Conservation (phyloP, 331 rosid species). For the Stylosanthes scabra region DNA sequence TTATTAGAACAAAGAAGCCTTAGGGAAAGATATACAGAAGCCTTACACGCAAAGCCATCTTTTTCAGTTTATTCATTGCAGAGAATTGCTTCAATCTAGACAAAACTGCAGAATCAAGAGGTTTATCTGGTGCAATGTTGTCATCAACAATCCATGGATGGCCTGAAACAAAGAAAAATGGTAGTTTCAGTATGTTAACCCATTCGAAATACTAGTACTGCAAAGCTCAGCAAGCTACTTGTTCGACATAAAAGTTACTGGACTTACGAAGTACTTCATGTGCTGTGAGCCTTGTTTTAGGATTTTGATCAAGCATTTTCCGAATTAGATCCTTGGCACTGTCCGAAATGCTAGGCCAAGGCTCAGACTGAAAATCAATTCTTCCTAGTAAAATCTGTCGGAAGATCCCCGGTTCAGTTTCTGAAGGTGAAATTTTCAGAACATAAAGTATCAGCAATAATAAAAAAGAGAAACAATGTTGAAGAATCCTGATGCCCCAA, state of each 20-base stretch:
- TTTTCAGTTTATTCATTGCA: constrained; percentile 70
- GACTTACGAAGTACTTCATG: constrained; percentile 62
- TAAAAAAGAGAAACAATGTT: constrained; percentile 1
- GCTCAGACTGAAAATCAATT: constrained; percentile 60
- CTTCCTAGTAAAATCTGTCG: constrained; percentile 53
- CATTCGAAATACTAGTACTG: constrained; percentile 8
- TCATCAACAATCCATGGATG: constrained; percentile 70
- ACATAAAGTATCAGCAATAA: constrained; percentile 9
- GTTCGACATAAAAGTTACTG: constrained; percentile 10
- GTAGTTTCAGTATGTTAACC: constrained; percentile 19
- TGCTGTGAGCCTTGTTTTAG: constrained; percentile 58
- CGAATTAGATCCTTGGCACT: constrained; percentile 64
- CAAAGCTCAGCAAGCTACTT: constrained; percentile 7
- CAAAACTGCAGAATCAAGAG: constrained; percentile 67
- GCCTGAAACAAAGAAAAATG: constrained; percentile 47
- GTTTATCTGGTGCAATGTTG: constrained; percentile 62
- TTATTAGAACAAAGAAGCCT: constrained; percentile 16
- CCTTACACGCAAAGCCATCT: constrained; percentile 70
- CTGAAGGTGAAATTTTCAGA: constrained; percentile 44
- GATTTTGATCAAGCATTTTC: constrained; percentile 64
- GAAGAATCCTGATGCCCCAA: constrained; percentile 16
- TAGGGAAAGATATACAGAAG: constrained; percentile 28
- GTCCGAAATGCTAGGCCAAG: constrained; percentile 71
- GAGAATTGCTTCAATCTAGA: constrained; percentile 66
- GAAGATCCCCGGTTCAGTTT: constrained; percentile 64